phyloP scores from a whole-genome alignment of 2,329 filamentous ascomycete genomes.

The Ceratocystiopsis minuta region DNA sequence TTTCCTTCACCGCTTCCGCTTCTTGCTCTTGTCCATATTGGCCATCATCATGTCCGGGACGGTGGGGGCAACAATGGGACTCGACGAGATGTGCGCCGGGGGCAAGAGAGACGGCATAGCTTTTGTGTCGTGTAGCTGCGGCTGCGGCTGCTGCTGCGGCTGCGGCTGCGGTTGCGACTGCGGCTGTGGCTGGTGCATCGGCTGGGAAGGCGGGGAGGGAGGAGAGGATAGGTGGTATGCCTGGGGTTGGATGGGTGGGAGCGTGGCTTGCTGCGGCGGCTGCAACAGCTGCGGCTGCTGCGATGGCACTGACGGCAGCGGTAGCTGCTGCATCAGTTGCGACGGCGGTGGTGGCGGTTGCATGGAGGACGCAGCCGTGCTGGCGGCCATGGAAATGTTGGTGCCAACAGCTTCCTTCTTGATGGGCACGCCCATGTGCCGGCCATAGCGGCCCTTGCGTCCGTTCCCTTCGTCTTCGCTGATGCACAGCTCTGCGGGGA shows the following conservation, averaged over 20 bases:
- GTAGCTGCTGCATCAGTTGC: slow-evolving; percentile 3
- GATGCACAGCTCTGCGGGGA: slow-evolving; percentile 82
- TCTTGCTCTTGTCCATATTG: slow-evolving; percentile 37
- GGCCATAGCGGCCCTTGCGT: slow-evolving; percentile 78
- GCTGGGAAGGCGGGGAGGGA: no score
- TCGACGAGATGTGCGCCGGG: slow-evolving; percentile 24
- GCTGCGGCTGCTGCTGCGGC: not conserved
- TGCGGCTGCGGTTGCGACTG: not conserved
- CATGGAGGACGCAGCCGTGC: slow-evolving; percentile 4
- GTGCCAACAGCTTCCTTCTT: slow-evolving; percentile 30
- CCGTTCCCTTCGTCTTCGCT: slow-evolving; percentile 97
- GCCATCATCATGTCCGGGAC: slow-evolving; percentile 8
- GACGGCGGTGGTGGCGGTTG: slow-evolving; percentile 8
- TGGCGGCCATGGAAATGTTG: not conserved
- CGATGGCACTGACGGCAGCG: not conserved
- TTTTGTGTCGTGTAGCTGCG: not conserved
- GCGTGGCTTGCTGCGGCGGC: no score
- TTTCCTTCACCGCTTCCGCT: slow-evolving; percentile 35
- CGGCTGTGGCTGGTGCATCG: no score
- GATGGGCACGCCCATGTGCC: slow-evolving; percentile 50
- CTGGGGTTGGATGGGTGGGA: no score
- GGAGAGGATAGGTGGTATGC: no score
- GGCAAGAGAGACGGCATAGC: slow-evolving; percentile 19
- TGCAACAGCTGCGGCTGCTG: not conserved
- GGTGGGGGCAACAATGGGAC: slow-evolving; percentile 11